These are phyloP conservation scores for Talaromyces trachyspermus DNA, from an alignment of 495 filamentous ascomycete species.

Conservation along the genomic window DNA sequence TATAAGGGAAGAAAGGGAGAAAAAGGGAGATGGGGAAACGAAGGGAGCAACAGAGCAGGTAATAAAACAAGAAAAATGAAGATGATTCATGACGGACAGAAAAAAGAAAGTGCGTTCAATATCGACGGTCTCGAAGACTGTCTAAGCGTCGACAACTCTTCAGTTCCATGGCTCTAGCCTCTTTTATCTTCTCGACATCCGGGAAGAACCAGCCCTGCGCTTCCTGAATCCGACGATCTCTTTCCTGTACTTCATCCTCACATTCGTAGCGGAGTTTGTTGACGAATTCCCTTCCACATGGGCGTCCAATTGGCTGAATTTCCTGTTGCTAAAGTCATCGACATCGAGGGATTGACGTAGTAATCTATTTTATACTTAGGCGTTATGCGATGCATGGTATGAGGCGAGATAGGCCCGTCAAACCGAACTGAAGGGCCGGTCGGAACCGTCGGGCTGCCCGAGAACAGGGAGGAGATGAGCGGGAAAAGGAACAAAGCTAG, in stretches of 20 bases:
- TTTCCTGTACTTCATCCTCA: conserved; percentile 56
- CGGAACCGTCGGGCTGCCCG: conserved; percentile 45
- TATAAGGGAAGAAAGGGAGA: not conserved
- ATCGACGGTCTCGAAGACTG: too few species aligned
- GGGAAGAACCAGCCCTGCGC: conserved; percentile 85
- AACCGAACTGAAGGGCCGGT: conserved; percentile 63
- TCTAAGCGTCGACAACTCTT: conserved; percentile 49
- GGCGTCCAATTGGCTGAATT: conserved; percentile 67
- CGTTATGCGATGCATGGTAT: conserved; percentile 67
- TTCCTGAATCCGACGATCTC: conserved; percentile 61
- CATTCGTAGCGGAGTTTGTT: conserved; percentile 59
- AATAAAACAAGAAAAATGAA: too few species aligned
- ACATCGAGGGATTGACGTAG: conserved; percentile 78
- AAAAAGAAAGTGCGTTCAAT: not conserved
- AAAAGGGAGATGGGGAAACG: not conserved
- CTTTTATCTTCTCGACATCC: conserved; percentile 68
- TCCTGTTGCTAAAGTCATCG: conserved; percentile 53
- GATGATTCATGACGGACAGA: too few species aligned
- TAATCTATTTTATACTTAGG: conserved; percentile 66
- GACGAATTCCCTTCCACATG: conserved; percentile 69
- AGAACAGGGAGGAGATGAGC: conserved; percentile 73
- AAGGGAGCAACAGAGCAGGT: not conserved
- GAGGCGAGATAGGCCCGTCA: conserved; percentile 55
- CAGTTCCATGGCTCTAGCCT: conserved; percentile 53
- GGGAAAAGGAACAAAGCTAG: conserved; percentile 85